Evolutionary conservation across 2,329 filamentous ascomycete genomes (phyloP).

Genomic region (Microcyclospora tardicrescens): DNA sequence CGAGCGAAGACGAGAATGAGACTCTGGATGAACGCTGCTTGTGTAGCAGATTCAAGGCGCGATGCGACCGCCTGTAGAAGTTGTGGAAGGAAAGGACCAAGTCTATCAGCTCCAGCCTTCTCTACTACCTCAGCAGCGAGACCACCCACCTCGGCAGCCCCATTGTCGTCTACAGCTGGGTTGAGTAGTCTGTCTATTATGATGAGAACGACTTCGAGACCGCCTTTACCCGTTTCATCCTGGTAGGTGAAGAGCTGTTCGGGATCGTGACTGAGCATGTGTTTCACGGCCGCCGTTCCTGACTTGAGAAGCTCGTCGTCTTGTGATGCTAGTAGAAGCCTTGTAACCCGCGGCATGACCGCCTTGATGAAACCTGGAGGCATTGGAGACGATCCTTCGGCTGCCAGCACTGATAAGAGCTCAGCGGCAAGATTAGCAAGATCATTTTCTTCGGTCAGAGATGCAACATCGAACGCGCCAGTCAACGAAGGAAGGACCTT

Average conservation of each 20-base stretch:
- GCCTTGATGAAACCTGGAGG: slow-evolving; percentile 75
- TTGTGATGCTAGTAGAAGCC: slow-evolving; percentile 66
- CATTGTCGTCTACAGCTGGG: slow-evolving; percentile 75
- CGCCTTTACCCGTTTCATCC: slow-evolving; percentile 64
- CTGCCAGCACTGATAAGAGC: slow-evolving; percentile 64
- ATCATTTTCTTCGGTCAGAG: slow-evolving; percentile 70
- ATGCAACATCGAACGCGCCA: slow-evolving; percentile 78
- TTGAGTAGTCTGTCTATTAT: slow-evolving; percentile 87
- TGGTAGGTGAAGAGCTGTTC: slow-evolving; percentile 81
- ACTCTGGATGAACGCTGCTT: slow-evolving; percentile 87
- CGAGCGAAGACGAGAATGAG: slow-evolving; percentile 90
- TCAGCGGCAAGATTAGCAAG: slow-evolving; percentile 80
- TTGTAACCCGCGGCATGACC: slow-evolving; percentile 74
- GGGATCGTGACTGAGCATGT: slow-evolving; percentile 79
- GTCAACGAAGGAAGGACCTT: slow-evolving; percentile 81
- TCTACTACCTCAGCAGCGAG: slow-evolving; percentile 90
- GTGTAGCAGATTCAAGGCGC: slow-evolving; percentile 67
- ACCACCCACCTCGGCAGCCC: slow-evolving; percentile 89
- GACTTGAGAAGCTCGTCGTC: slow-evolving; percentile 83
- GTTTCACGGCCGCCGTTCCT: slow-evolving; percentile 74
- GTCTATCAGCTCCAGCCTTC: slow-evolving; percentile 79
- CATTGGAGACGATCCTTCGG: slow-evolving; percentile 73
- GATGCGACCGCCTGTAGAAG: slow-evolving; percentile 80
- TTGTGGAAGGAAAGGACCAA: slow-evolving; percentile 81
- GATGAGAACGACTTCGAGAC: slow-evolving; percentile 75